phyloP scores from a whole-genome alignment of 306 rosid genomes.

The Quercus agrifolia region DNA sequence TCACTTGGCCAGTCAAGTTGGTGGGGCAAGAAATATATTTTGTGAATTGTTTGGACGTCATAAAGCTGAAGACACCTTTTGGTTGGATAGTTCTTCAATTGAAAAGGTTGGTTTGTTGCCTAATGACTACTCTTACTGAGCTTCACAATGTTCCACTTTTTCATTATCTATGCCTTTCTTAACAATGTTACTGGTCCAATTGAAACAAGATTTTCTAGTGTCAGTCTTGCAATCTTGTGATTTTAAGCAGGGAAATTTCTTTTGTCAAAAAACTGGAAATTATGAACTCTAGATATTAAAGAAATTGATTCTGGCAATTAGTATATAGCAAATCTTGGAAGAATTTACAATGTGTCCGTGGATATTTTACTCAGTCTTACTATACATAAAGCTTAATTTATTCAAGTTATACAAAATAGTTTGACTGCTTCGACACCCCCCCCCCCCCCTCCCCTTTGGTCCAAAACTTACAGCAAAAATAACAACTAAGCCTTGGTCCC shows the following conservation, averaged over 20 bases:
- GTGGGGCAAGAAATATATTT: slow-evolving; percentile 80
- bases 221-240: neutral
- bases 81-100: slow-evolving; percentile 96
- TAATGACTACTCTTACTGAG: neutral
- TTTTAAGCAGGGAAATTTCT: neutral
- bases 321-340: neutral
- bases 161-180: neutral
- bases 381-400: neutral
- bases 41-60: slow-evolving; percentile 69
- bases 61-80: slow-evolving; percentile 78
- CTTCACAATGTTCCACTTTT: neutral
- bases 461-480: too few relatives aligned
- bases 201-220: neutral
- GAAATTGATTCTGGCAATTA: neutral
- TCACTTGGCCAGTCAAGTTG: slow-evolving; percentile 71
- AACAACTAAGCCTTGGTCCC: too few relatives aligned
- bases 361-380: neutral
- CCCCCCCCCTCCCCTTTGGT: too few relatives aligned
- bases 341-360: neutral
- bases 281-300: neutral
- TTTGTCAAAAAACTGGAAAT: neutral
- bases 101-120: slow-evolving; percentile 65
- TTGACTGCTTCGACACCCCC: too few relatives aligned
- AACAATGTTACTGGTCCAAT: neutral
- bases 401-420: too few relatives aligned